Base-by-base conservation (phyloP, 78 protist species). In the Speleostelium caveatum region DNA sequence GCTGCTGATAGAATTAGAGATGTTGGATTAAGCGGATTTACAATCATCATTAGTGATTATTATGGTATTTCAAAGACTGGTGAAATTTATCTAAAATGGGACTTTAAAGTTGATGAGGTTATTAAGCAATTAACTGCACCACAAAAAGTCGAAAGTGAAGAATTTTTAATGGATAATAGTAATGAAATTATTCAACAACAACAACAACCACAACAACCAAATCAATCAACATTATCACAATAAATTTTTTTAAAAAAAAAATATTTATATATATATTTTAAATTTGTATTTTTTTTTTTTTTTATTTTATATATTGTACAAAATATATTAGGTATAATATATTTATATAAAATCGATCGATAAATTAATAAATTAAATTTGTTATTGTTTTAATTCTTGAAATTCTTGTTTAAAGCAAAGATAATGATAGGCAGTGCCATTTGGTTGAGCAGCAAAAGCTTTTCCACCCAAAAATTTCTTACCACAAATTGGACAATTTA, bases 401-500 rank as follows among this genome's bases (percentile, higher is more conserved):
- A 32, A 17, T 35, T 73, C 62, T 73, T 73, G 79, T 16, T 73
- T 73, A 60, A 73, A 73, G 32, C 79, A 73, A 35, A 73, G 71
- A 69, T 83, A 83, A 69, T 83, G 91, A 14, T 69, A 39, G 35
- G 91, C 91, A 8, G 59, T 60, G 42, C 91, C 91, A 83, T 56
- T 72, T 16, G 91, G 91, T 2, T 42, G 75, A 17, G 88, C 88
- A 66, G 73, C 88, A 67, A 79, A 79, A 49, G 88, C 88, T 33
- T 79, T 56, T 3, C 77, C 67, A 41, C 88, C 88, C 10, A 79
- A 58, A 41, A 87, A 87, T 74, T 68, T 87, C 67, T 89, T 89
- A 45, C 42, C 66, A 45, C 94, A 89, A 63, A 69, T 60, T 36
- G 86, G 94, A 68, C 94, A 89, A 62, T 67, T 76, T 53, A 78